phyloP scores from a whole-genome alignment of 1,284 basidiomycete genomes.

The Melampsora americana region DNA sequence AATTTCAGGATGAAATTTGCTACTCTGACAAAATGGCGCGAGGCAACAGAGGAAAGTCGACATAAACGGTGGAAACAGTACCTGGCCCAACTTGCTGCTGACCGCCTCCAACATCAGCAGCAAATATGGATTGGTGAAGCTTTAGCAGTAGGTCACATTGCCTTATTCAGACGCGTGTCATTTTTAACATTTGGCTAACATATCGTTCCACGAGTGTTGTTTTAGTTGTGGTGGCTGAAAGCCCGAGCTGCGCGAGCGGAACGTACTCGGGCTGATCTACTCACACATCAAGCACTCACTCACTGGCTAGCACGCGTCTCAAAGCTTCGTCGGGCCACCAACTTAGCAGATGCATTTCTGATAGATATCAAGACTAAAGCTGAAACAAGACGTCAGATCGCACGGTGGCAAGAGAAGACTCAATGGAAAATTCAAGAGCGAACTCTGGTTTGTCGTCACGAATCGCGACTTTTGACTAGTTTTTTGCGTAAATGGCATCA shows the following conservation, averaged over 20 bases:
- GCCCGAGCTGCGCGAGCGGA: background rate
- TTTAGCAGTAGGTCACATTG: constrained; percentile 1
- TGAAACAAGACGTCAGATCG: background rate
- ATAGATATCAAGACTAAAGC: constrained; percentile 7
- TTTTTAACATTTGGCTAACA: background rate
- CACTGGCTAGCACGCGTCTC: constrained; percentile 16
- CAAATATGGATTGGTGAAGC: background rate
- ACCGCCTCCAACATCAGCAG: background rate
- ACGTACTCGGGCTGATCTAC: background rate
- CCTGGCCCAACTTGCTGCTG: constrained; percentile 1
- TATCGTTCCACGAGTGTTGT: background rate
- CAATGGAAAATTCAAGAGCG: constrained; percentile 16
- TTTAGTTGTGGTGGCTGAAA: constrained; percentile 19
- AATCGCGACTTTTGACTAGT: background rate
- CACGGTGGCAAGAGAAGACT: constrained; percentile 21
- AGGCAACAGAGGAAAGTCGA: constrained; percentile 18
- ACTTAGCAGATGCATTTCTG: constrained; percentile 1
- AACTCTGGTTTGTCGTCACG: background rate
- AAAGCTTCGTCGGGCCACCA: background rate
- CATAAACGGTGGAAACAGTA: constrained; percentile 10
- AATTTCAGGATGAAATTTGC: constrained; percentile 17
- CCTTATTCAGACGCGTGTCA: background rate
- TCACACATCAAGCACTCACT: constrained; percentile 1
- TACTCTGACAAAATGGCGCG: constrained; percentile 14
- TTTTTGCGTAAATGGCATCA: constrained; percentile 10